phyloP scores from a whole-genome alignment of 2,329 filamentous ascomycete genomes.

The Aaosphaeria arxii region DNA sequence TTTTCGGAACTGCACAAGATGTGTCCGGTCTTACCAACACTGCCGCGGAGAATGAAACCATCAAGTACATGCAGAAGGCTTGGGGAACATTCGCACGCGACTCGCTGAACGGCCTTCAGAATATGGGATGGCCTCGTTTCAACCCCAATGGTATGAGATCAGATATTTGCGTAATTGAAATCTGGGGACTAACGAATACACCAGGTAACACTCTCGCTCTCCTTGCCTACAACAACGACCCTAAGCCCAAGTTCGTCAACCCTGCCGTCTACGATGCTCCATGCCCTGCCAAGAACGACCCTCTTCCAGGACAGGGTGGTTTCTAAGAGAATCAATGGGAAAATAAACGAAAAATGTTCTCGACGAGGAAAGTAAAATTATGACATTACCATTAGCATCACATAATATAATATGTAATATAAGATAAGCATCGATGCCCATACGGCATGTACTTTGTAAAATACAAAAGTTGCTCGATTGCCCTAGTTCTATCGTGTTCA shows the following conservation, averaged over 20 bases:
- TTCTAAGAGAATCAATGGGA: no score
- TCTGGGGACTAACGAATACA: no score
- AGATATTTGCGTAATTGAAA: no score
- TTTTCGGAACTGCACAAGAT: constrained; percentile 32
- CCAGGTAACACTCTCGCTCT: constrained; percentile 17
- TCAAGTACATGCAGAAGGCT: constrained; percentile 31
- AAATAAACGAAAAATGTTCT: no score
- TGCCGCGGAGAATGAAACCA: constrained; percentile 21
- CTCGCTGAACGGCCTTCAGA: constrained; percentile 23
- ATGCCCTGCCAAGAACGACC: constrained; percentile 3
- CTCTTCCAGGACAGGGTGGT: no score
- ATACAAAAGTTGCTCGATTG: no score
- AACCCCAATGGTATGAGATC: neutral
- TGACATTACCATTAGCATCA: no score
- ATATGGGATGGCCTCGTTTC: constrained; percentile 31
- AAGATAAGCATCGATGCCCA: no score
- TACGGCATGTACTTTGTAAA: no score
- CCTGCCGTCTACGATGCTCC: constrained; percentile 16
- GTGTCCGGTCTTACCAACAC: constrained; percentile 20
- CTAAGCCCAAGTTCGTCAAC: constrained; percentile 14
- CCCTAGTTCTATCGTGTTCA: no score
- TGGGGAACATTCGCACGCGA: constrained; percentile 35
- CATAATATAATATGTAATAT: no score
- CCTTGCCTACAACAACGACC: constrained; percentile 17
- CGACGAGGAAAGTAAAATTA: no score